phyloP scores from a whole-genome alignment of 352 stramenopile genomes.

The Saprolegnia parasitica region DNA sequence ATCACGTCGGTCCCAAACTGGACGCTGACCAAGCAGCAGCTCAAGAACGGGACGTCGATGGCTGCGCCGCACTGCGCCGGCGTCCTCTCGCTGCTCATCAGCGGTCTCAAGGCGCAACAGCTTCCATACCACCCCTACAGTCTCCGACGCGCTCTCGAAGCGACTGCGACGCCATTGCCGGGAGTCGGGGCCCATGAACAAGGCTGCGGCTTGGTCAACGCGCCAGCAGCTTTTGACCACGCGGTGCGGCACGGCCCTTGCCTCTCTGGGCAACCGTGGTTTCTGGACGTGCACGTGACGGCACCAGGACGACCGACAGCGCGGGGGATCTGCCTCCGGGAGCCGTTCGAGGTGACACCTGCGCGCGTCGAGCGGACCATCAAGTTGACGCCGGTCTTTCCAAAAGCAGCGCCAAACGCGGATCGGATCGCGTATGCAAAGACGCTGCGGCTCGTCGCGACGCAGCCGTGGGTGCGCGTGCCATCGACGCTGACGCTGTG shows the following conservation, averaged over 20 bases:
- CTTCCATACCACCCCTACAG: conserved; percentile 84
- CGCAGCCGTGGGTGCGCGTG: conserved; percentile 80
- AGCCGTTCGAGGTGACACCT: conserved; percentile 66
- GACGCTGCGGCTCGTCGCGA: conserved; percentile 72
- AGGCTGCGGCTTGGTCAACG: conserved; percentile 75
- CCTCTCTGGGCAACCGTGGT: conserved; percentile 49
- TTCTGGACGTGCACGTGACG: conserved; percentile 34
- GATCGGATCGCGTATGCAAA: conserved; percentile 86
- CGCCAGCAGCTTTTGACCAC: conserved; percentile 71
- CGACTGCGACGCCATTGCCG: conserved; percentile 60
- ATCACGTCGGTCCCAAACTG: conserved; percentile 93
- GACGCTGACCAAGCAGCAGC: conserved; percentile 92
- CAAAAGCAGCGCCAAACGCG: conserved; percentile 66
- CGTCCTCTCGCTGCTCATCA: conserved; percentile 90
- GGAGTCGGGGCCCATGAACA: conserved; percentile 69
- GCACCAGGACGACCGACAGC: conserved; percentile 30
- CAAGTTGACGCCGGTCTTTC: conserved; percentile 81
- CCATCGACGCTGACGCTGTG: conserved; percentile 83
- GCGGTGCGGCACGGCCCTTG: conserved; percentile 39
- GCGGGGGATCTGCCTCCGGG: conserved; percentile 75
- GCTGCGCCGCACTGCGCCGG: conserved; percentile 92
- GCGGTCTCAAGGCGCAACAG: conserved; percentile 69
- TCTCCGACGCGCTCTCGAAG: conserved; percentile 83
- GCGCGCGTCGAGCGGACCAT: conserved; percentile 65
- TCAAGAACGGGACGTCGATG: conserved; percentile 98